Base-by-base conservation (phyloP, 176 grass and related monocot species). In the Avena eriantha region DNA sequence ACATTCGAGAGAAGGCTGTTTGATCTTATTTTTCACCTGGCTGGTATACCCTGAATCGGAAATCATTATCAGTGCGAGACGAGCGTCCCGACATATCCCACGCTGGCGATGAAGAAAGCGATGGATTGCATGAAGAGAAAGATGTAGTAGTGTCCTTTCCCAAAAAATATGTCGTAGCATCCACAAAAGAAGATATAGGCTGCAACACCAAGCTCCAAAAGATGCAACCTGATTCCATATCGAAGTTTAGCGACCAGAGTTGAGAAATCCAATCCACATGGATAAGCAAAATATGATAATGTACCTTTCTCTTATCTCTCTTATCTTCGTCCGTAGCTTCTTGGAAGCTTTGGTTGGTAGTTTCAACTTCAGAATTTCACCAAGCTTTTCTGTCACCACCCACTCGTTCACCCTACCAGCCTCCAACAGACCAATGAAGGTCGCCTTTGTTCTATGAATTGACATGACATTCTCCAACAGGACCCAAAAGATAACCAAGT, bases 391-490 rank as follows among this genome's bases (percentile, higher is more conserved):
- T 41, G 94, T 96, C 78, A 96, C 94, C 77, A 96, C 91, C 91
- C 94, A 96, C 80, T 96, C 91, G 13, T 96, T 96, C 66, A 93
- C 94, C 73, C 91, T 88, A 60, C 92, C 92, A 69, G 87, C 76
- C 90, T 96, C 94, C 55, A 96, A 48, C 45, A 96, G 69, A 17
- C 91, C 91, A 2, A 90, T 96, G 24, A 96, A 85, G 67, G 94
- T 93, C 26, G 94, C 91, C 76, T 90, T 96, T 46, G 91, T 96
- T 88, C 94, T 93, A 84, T 96, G 94, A 55, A 96, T 54, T 29
- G 94, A 96, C 94, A 96, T 96, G 23, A 93, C 94, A 86, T 96
- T 96, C 89, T 96, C 94, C 31, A 96, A 96, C n/a, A 96, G 91
- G 54, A 92, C 83, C 94, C 94, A 96, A 51, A 96, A 93, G 23